Evolutionary conservation across 73 alveolate genomes (phyloP).

Genomic region (Symbiodinium pilosum): DNA sequence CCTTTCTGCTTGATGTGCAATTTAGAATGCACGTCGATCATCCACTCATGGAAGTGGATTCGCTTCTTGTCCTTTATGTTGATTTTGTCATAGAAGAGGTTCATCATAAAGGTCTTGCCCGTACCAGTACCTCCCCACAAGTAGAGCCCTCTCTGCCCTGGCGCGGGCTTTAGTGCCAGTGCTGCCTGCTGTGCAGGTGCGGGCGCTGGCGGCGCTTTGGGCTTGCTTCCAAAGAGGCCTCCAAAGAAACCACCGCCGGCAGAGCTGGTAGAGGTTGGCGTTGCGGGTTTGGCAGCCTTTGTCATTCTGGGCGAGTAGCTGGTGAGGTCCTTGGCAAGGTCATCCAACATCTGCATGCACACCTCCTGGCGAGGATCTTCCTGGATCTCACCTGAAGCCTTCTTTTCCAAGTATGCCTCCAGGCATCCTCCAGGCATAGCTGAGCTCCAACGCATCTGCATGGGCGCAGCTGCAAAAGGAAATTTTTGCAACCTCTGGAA

Average conservation of each 20-base stretch:
- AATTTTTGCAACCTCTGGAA: too few species aligned
- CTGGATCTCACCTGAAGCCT: conserved; percentile 74
- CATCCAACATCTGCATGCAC: conserved; percentile 91
- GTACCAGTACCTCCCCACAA: conserved; percentile 91
- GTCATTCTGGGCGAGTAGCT: conserved; percentile 86
- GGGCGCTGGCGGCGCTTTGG: conserved; percentile 13
- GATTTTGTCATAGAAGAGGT: conserved; percentile 97
- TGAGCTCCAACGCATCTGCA: too few species aligned
- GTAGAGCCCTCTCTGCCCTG: conserved; percentile 81
- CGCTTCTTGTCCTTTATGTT: conserved; percentile 94
- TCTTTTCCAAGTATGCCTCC: conserved; percentile 27
- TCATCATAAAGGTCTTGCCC: conserved; percentile 98
- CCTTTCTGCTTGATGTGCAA: conserved; percentile 96
- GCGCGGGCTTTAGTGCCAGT: conserved; percentile 32
- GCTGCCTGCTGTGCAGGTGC: neutral
- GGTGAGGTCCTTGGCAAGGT: conserved; percentile 44
- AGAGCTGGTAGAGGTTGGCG: neutral
- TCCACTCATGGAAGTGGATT: conserved; percentile 98
- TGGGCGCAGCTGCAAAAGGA: too few species aligned
- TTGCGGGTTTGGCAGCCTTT: conserved; percentile 30
- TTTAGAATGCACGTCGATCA: conserved; percentile 98
- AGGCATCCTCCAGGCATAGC: conserved; percentile 73
- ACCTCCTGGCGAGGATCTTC: conserved; percentile 92
- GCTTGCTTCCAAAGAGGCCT: conserved; percentile 20
- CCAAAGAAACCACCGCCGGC: neutral